Conservation (phyloP, 176 grass and related monocot genomes). For the Sorghum bicolor region Sorghum_bicolor_NCBIv3 NC_012872.2:59834001-59834500, state of each 20-base stretch:
- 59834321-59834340: background rate
- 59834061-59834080: slow-evolving; percentile 14
- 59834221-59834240: no score
- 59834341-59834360: background rate
- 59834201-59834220: no score
- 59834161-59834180: background rate
- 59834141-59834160: background rate
- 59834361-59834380: slow-evolving; percentile 6
- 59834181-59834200: no score
- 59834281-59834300: no score
- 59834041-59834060: background rate
- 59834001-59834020: slow-evolving; percentile 96
- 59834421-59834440: background rate
- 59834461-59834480: background rate
- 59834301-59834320: no score
- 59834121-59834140: background rate
- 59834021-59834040: slow-evolving; percentile 43
- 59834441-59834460: background rate
- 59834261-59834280: no score
- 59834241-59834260: no score
- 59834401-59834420: background rate
- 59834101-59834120: background rate
- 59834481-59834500: background rate
- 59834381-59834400: background rate
- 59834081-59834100: slow-evolving; percentile 2